Evolutionary conservation across 2,329 filamentous ascomycete species (phyloP).

Genomic region (Claviceps humidiphila): DNA sequence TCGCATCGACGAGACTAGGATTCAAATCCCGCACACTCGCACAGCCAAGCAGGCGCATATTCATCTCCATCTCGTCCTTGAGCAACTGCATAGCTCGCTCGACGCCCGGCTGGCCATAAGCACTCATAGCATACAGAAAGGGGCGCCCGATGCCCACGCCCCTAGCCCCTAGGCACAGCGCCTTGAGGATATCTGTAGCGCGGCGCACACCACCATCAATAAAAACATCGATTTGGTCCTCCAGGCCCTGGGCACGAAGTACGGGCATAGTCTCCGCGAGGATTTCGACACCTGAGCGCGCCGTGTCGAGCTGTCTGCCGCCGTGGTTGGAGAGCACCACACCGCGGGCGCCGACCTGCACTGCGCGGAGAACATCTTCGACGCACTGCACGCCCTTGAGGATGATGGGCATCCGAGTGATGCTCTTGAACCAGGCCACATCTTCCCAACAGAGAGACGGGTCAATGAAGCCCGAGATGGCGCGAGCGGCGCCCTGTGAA

Average conservation of each 20-base stretch:
- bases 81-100: slow-evolving; percentile 85
- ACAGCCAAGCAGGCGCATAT: slow-evolving; percentile 86
- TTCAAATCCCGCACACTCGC: slow-evolving; percentile 63
- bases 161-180: slow-evolving; percentile 78
- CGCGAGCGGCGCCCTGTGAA: slow-evolving; percentile 82
- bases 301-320: slow-evolving; percentile 84
- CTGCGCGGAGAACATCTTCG: slow-evolving; percentile 83
- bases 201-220: slow-evolving; percentile 84
- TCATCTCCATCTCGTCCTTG: slow-evolving; percentile 98
- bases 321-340: slow-evolving; percentile 95
- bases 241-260: slow-evolving; percentile 57
- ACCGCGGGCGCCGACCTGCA: slow-evolving; percentile 69
- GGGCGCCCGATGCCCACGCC: slow-evolving; percentile 90
- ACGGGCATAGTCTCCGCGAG: slow-evolving; percentile 89
- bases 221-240: slow-evolving; percentile 72
- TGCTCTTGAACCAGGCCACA: slow-evolving; percentile 79
- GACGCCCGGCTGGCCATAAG: slow-evolving; percentile 78
- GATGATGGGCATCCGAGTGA: slow-evolving; percentile 90
- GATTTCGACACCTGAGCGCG: slow-evolving; percentile 78
- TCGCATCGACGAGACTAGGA: slow-evolving; percentile 65
- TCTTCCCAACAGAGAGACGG: slow-evolving; percentile 88
- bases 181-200: slow-evolving; percentile 91
- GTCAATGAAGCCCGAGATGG: slow-evolving; percentile 95
- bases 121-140: slow-evolving; percentile 91
- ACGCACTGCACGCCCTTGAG: slow-evolving; percentile 95